Conservation (phyloP, 2,329 filamentous ascomycete species). For the Ophiosphaerella narmari region DNA sequence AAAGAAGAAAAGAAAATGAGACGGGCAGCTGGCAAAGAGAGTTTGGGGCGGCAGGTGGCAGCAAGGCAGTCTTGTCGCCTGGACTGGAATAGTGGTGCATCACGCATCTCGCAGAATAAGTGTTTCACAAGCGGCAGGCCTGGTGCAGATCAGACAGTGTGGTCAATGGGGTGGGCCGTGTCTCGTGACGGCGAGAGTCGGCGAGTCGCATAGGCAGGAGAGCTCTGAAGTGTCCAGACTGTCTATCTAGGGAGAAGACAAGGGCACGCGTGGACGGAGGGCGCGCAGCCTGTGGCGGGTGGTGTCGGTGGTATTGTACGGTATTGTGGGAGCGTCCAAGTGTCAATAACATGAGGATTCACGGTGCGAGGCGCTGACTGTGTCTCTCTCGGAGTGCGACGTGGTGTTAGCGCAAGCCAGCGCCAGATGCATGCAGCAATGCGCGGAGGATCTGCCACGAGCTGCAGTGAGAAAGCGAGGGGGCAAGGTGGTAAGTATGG, state of each 20-base stretch:
- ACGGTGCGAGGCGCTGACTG: slow-evolving; percentile 19
- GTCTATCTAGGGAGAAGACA: too few relatives aligned
- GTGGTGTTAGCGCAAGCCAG: not conserved
- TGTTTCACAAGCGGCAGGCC: slow-evolving; percentile 27
- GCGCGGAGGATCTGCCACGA: not conserved
- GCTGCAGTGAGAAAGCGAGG: too few relatives aligned
- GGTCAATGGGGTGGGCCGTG: slow-evolving; percentile 12
- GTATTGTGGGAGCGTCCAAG: slow-evolving; percentile 5
- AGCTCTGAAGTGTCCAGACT: too few relatives aligned
- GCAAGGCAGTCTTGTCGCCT: not conserved
- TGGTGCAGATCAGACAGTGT: slow-evolving; percentile 29
- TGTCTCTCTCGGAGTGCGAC: slow-evolving; percentile 22
- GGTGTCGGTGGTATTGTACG: not conserved
- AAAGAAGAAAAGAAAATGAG: not conserved
- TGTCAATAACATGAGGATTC: not conserved
- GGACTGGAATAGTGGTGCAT: not conserved
- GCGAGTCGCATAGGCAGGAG: not conserved
- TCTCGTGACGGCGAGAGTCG: slow-evolving; percentile 21
- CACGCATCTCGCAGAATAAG: slow-evolving; percentile 1
- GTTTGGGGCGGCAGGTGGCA: not conserved
- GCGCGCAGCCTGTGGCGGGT: slow-evolving; percentile 6
- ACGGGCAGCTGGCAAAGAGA: not conserved
- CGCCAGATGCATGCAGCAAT: not conserved
- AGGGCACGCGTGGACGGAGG: slow-evolving; percentile 1
- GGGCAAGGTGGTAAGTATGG: too few relatives aligned